Evolutionary conservation across 768 basidiomycete genomes (phyloP), one percentile per base, ranked within the genome.

Genomic region (Boletus rubroflammeus): DNA sequence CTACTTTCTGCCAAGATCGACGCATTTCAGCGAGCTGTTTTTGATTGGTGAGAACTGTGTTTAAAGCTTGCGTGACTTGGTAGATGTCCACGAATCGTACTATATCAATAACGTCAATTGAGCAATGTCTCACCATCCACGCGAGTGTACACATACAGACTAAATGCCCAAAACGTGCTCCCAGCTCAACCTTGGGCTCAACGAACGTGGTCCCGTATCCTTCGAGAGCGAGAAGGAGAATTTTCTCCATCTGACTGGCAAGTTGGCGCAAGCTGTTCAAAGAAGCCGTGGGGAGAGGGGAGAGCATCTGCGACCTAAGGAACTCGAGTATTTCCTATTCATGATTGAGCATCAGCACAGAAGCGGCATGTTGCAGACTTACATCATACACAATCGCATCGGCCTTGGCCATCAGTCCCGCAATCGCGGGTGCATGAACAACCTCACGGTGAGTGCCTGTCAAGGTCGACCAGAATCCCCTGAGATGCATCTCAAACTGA

Each of bases 301-400:
- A 86, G 40, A 93, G 78, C 82, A 93, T 89, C 68, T 92, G 91
- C 3, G 84, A 84, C 44, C 91, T 82, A 62, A 97, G 77, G 51
- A 85, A 81, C 68, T 95, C 91, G 47, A 96, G 76, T 60, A 93
- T 90, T 84, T 92, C 90, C 89, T 93, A 64, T 34, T 61, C 55
- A 57, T 56, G 57, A 45, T 57, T 65, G 35, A 65, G 62, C 58
- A 21, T 64, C 43, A 47, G 53, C 28, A 49, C 28, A 47, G 6
- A 29, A 15, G n/a, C 5, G n/a, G 42, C 10, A 58, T 39, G n/a
- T 8, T 28, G 26, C 42, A 46, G n/a, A 78, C 90, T 67, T 69
- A 93, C 93, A 75, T 94, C 90, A 69, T 92, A 95, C 25, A 92
- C 84, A 62, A 93, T 85, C 17, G 91, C 91, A 73, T 94, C 90